A percentile compares a stretch with the other conserved stretches of the same genome.
These are phyloP conservation scores for Nicotiana rustica DNA, from an alignment of 305 asterid species.

Conservation along the genomic window DNA sequence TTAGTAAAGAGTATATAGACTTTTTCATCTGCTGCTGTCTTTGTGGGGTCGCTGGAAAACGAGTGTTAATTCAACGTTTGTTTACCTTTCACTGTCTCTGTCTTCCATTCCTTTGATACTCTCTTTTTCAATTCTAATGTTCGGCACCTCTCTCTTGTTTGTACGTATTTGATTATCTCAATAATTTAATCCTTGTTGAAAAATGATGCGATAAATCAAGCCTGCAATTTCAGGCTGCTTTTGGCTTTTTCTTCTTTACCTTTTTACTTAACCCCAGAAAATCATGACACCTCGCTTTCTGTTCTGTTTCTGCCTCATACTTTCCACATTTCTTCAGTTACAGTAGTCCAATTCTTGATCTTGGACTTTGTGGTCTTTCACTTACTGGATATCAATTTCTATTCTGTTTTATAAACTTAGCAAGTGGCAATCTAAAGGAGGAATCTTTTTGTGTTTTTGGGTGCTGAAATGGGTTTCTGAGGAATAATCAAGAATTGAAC, in stretches of 20 bases:
- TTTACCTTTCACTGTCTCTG: slow-evolving; percentile 12
- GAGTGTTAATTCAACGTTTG: slow-evolving; percentile 28
- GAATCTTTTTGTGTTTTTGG: slow-evolving; percentile 23
- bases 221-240: not conserved
- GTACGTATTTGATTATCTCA: not conserved
- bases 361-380: slow-evolving; percentile 4
- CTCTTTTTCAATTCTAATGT: not conserved
- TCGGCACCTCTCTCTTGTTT: not conserved
- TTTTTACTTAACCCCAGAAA: slow-evolving; percentile 27
- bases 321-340: slow-evolving; percentile 31
- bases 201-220: not conserved
- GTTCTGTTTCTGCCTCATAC: slow-evolving; percentile 29
- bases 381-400: not conserved
- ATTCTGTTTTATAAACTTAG: not conserved
- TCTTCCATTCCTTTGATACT: not conserved
- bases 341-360: slow-evolving; percentile 29
- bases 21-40: not conserved
- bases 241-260: slow-evolving; percentile 16
- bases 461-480: slow-evolving; percentile 36
- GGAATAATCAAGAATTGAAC: slow-evolving; percentile 25
- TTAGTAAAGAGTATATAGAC: not conserved
- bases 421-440: not conserved
- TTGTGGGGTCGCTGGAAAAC: slow-evolving; percentile 30
- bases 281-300: slow-evolving; percentile 31
- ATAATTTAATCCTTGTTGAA: not conserved